Conservation (phyloP, 352 stramenopile species). For the Pythium grandisporangium region DNA sequence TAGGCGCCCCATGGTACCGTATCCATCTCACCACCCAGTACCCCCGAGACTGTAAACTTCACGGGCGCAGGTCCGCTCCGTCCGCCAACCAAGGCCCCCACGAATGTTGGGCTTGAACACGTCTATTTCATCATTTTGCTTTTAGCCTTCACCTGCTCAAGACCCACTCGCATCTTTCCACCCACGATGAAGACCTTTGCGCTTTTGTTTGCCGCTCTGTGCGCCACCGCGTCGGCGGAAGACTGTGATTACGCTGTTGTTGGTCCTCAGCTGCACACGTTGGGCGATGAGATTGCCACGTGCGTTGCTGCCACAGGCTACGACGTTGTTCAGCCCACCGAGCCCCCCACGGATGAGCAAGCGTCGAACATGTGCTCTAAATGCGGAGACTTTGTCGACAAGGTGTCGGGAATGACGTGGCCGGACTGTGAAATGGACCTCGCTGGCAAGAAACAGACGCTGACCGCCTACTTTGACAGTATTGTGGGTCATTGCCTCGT, state of each 20-base stretch:
- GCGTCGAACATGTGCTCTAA: conserved; percentile 5
- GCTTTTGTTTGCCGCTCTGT: neutral
- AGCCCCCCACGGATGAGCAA: conserved; percentile 4
- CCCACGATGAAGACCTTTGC: conserved; percentile 7
- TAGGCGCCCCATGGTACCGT: too few relatives aligned
- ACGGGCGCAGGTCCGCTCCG: too few relatives aligned
- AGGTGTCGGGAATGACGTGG: conserved; percentile 8
- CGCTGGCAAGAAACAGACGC: conserved; percentile 7
- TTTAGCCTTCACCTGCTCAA: too few relatives aligned
- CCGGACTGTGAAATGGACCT: conserved; percentile 8
- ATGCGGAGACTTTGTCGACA: conserved; percentile 7
- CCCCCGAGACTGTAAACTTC: too few relatives aligned
- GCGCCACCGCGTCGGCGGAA: neutral
- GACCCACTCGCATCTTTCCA: neutral
- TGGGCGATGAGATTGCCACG: conserved; percentile 3
- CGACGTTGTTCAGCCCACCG: conserved; percentile 6
- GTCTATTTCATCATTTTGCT: too few relatives aligned
- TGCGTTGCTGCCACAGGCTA: conserved; percentile 2
- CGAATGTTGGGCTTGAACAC: too few relatives aligned
- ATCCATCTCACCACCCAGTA: too few relatives aligned
- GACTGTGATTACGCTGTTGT: conserved; percentile 5
- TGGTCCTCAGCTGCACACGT: conserved; percentile 6
- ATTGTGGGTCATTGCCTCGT: neutral
- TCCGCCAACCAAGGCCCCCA: too few relatives aligned
- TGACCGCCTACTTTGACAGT: conserved; percentile 6